Evolutionary conservation across 441 rosid species (phyloP).

Genomic region (Metrosideros polymorpha): DNA sequence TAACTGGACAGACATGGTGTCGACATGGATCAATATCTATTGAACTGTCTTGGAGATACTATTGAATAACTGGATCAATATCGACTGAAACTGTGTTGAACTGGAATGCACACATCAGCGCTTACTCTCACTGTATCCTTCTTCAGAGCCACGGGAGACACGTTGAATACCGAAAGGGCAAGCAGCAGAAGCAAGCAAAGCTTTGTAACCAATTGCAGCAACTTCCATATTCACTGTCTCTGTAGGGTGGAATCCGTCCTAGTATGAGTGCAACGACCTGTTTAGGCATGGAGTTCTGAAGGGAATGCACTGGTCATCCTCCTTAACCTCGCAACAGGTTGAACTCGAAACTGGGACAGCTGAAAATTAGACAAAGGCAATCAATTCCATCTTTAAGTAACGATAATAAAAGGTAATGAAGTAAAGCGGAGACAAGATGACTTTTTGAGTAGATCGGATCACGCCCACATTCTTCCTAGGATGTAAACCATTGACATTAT

Average conservation of each 20-base stretch:
- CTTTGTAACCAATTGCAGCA: not conserved
- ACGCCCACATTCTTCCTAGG: not conserved
- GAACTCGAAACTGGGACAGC: not conserved
- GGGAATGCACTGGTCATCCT: not conserved
- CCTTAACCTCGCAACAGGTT: not conserved
- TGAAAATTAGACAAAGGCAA: not conserved
- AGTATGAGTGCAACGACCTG: not conserved
- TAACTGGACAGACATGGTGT: not conserved
- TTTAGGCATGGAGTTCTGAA: not conserved
- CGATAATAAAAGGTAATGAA: not conserved
- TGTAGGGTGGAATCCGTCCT: slow-evolving; percentile 6
- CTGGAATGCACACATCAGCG: not conserved
- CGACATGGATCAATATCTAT: not conserved
- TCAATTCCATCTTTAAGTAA: not conserved
- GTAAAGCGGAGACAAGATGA: not conserved
- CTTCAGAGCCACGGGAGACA: not conserved
- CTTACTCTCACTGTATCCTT: not conserved
- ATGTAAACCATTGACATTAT: not conserved
- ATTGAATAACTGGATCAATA: not conserved
- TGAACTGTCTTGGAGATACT: not conserved
- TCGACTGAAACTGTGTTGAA: not conserved
- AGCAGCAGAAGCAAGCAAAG: not conserved
- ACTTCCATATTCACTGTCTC: not conserved
- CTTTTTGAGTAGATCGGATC: not conserved
- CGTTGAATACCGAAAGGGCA: not conserved